Conservation (phyloP, 2,329 filamentous ascomycete genomes). For the Huntiella moniliformis region DNA sequence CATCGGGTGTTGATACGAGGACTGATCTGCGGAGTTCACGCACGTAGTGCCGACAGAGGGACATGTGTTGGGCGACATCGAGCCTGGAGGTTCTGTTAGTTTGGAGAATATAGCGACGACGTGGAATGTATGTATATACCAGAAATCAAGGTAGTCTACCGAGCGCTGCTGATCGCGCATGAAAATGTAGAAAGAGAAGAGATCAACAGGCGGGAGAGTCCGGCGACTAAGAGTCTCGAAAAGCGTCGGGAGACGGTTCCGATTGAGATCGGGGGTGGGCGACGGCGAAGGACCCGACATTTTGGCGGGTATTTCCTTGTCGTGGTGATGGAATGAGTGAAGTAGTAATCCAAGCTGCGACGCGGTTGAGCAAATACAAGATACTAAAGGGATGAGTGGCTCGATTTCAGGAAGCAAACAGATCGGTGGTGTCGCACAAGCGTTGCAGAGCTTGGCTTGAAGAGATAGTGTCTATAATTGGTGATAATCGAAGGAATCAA, state of each 20-base stretch:
- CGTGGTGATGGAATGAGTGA: too few species aligned
- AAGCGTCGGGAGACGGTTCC: slow-evolving; percentile 79
- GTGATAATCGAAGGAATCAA: too few species aligned
- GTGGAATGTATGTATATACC: slow-evolving; percentile 36
- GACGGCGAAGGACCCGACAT: slow-evolving; percentile 24
- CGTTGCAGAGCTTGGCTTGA: too few species aligned
- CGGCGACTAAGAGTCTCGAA: slow-evolving; percentile 90
- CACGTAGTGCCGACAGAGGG: slow-evolving; percentile 89
- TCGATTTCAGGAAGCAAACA: too few species aligned
- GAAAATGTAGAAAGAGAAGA: slow-evolving; percentile 99
- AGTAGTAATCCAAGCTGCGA: too few species aligned
- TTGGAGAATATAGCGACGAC: neutral
- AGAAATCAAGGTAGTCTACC: slow-evolving; percentile 96
- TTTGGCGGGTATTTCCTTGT: neutral
- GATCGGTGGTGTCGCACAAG: too few species aligned
- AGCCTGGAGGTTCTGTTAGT: slow-evolving; percentile 43
- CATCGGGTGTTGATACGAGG: slow-evolving; percentile 77
- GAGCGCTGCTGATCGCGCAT: slow-evolving; percentile 98
- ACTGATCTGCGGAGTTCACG: slow-evolving; percentile 86
- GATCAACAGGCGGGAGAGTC: slow-evolving; percentile 85
- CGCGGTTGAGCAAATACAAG: too few species aligned
- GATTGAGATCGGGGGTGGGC: slow-evolving; percentile 38
- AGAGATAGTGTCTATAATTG: too few species aligned
- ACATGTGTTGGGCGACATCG: slow-evolving; percentile 98
- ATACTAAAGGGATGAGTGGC: too few species aligned